These are phyloP conservation scores for Rhynchosporium graminicola DNA, from an alignment of 2,329 filamentous ascomycete species.

Conservation along the genomic window DNA sequence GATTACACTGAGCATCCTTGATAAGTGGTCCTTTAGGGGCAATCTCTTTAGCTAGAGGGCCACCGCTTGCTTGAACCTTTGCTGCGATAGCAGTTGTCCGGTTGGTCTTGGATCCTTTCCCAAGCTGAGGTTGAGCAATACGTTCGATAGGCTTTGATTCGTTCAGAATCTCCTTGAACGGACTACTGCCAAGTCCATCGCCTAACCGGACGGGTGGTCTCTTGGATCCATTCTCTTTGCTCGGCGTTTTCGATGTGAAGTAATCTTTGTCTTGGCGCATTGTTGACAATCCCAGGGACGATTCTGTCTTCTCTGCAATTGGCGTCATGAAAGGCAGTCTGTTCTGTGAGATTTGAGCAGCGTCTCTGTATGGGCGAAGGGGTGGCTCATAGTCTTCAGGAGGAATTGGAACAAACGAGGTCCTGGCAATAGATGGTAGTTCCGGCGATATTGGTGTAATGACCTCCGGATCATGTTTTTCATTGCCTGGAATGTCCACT, in stretches of 20 bases:
- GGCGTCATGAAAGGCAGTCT: constrained; percentile 98
- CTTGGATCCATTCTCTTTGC: constrained; percentile 47
- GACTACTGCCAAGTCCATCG: constrained; percentile 60
- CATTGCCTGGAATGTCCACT: constrained; percentile 40
- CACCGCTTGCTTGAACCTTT: constrained; percentile 38
- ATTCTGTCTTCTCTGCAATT: constrained; percentile 93
- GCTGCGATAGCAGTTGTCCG: constrained; percentile 38
- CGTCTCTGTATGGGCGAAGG: constrained; percentile 77
- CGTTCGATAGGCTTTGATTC: constrained; percentile 50
- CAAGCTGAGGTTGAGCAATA: constrained; percentile 54
- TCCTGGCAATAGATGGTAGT: constrained; percentile 47
- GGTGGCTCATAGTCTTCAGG: constrained; percentile 86
- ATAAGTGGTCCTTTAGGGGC: constrained; percentile 71
- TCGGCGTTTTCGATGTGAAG: constrained; percentile 75
- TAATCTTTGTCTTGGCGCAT: constrained; percentile 57
- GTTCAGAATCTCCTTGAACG: constrained; percentile 66
- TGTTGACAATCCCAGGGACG: constrained; percentile 70
- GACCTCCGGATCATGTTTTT: constrained; percentile 46
- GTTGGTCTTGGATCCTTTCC: constrained; percentile 49
- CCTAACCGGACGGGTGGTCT: constrained; percentile 33
- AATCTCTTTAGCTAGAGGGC: constrained; percentile 43
- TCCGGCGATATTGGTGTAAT: constrained; percentile 48
- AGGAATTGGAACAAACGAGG: constrained; percentile 74
- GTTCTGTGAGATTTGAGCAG: constrained; percentile 79
- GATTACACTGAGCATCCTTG: constrained; percentile 83